Evolutionary conservation across 805 yeast genomes (phyloP).

Genomic region (Henningerozyma blattae): DNA sequence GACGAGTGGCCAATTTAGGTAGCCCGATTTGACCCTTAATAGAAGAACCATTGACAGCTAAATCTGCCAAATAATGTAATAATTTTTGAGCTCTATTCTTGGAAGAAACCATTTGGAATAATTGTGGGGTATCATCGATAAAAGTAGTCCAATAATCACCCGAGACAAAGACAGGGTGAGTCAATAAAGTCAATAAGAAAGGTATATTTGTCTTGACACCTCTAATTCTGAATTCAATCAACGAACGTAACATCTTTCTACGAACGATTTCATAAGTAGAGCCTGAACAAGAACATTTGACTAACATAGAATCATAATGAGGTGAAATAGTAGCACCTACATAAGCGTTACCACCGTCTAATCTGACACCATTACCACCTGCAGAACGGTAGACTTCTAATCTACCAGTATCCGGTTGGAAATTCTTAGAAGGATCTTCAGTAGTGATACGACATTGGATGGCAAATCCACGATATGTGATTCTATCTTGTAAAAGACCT

Average conservation of each 20-base stretch:
- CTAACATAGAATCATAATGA: constrained; percentile 96
- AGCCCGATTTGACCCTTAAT: constrained; percentile 91
- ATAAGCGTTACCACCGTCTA: constrained; percentile 97
- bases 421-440: constrained; percentile 91
- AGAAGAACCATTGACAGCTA: constrained; percentile 91
- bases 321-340: constrained; percentile 96
- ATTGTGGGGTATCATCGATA: constrained; percentile 93
- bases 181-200: constrained; percentile 79
- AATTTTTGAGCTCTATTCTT: constrained; percentile 96
- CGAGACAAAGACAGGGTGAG: constrained; percentile 73
- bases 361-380: constrained; percentile 98
- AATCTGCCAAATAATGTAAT: constrained; percentile 80
- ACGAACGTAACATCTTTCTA: constrained; percentile 93
- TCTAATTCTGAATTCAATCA: constrained; percentile 95
- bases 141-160: constrained; percentile 98
- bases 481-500: constrained; percentile 87
- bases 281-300: constrained; percentile 95
- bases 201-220: constrained; percentile 99
- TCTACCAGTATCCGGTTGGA: constrained; percentile 98
- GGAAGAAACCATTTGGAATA: constrained; percentile 88
- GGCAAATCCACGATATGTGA: constrained; percentile 94
- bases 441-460: constrained; percentile 99
- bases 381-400: constrained; percentile 96
- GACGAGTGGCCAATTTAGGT: constrained; percentile 71
- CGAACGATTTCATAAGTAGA: constrained; percentile 93